A percentile compares a stretch with the other conserved stretches of the same genome.
Conservation (phyloP, 768 basidiomycete species). For the Rhodotorula paludigena region DNA sequence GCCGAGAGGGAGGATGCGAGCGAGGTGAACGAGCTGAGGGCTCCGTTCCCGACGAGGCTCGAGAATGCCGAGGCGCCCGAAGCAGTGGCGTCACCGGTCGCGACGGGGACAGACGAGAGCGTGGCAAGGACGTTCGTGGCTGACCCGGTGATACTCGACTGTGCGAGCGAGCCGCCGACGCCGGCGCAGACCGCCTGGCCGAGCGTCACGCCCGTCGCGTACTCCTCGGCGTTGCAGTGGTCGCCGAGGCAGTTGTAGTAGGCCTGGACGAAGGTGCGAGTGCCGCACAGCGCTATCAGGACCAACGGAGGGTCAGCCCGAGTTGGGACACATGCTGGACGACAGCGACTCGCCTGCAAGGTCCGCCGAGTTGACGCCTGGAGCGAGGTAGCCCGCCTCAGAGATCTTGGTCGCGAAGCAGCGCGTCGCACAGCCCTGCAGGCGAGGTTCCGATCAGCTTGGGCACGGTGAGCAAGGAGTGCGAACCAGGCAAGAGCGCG, state of each 20-base stretch:
- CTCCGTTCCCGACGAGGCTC: not conserved
- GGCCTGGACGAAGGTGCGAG: constrained; percentile 10
- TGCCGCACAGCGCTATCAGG: not conserved
- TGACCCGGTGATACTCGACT: constrained; percentile 13
- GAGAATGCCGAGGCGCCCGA: not conserved
- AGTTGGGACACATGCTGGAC: not conserved
- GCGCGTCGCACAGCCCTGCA: constrained; percentile 10
- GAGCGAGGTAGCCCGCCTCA: constrained; percentile 14
- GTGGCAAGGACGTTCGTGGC: constrained; percentile 4
- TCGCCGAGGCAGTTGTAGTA: constrained; percentile 20
- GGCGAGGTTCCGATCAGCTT: not conserved
- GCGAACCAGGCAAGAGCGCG: not conserved
- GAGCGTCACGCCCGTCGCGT: constrained; percentile 8
- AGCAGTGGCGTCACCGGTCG: not conserved
- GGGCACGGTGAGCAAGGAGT: not conserved
- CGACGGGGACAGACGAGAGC: not conserved
- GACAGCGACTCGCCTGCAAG: not conserved
- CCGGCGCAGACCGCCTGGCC: constrained; percentile 23
- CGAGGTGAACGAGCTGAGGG: not conserved
- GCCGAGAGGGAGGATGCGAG: too few species aligned
- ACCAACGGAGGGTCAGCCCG: not conserved
- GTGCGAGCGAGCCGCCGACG: constrained; percentile 5
- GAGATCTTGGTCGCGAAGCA: constrained; percentile 25
- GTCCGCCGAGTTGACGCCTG: not conserved
- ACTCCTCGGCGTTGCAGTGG: constrained; percentile 5